Percentiles rank a stretch among this genome's conserved stretches.
phyloP scores from a whole-genome alignment of 441 rosid species.

The Macaranga tanarius region DNA sequence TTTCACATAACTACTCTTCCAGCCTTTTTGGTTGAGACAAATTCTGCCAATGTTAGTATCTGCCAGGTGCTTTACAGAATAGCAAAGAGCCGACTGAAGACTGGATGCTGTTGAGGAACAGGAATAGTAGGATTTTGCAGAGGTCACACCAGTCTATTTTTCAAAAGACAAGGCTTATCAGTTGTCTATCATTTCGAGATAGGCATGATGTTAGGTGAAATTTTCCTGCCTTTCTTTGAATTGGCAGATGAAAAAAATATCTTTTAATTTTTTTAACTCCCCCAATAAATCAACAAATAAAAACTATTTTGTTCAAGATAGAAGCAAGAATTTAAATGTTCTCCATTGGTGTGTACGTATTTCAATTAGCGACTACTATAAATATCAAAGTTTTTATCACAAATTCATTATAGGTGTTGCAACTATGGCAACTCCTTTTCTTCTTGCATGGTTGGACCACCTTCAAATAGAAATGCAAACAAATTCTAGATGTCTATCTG shows the following conservation, averaged over 20 bases:
- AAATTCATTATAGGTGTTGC: background rate
- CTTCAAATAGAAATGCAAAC: background rate
- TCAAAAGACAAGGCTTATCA: too few relatives aligned
- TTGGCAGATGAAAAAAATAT: background rate
- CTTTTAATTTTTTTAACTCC: background rate
- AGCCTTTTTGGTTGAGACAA: background rate
- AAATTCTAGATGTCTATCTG: background rate
- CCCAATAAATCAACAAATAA: background rate
- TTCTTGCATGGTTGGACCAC: background rate
- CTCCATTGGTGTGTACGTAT: background rate
- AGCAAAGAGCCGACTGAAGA: background rate
- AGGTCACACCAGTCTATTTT: background rate
- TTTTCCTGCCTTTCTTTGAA: background rate
- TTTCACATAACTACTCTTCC: background rate
- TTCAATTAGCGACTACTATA: background rate
- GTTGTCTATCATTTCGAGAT: background rate
- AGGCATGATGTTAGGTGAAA: background rate
- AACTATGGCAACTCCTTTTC: background rate
- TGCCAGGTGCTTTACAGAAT: background rate
- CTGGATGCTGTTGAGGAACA: background rate
- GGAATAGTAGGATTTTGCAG: background rate
- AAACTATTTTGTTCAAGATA: background rate
- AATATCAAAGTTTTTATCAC: background rate
- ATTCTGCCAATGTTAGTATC: background rate
- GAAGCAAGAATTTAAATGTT: background rate